Conservation (phyloP, 805 yeast genomes). For the Metschnikowia lachancei region DNA sequence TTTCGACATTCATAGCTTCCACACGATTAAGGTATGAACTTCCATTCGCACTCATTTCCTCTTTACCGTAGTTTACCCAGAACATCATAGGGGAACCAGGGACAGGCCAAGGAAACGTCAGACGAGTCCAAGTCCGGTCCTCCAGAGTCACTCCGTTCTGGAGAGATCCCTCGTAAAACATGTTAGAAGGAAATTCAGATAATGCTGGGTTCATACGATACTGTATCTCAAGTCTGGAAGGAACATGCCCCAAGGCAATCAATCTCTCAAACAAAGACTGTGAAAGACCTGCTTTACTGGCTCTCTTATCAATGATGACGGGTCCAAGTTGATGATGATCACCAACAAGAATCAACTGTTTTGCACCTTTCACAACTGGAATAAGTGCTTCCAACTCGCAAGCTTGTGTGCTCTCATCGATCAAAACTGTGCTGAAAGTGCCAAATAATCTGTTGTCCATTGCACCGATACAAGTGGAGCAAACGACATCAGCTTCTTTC, state of each 20-base stretch:
- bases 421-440: slow-evolving; percentile 72
- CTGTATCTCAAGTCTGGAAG: slow-evolving; percentile 85
- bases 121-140: slow-evolving; percentile 53
- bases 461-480: slow-evolving; percentile 92
- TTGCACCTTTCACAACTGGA: slow-evolving; percentile 86
- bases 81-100: slow-evolving; percentile 88
- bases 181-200: slow-evolving; percentile 83
- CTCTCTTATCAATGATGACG: slow-evolving; percentile 73
- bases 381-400: slow-evolving; percentile 89
- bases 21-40: slow-evolving; percentile 79
- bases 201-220: slow-evolving; percentile 92
- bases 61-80: slow-evolving; percentile 87
- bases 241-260: slow-evolving; percentile 76
- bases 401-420: slow-evolving; percentile 93
- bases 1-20: slow-evolving; percentile 87
- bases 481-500: slow-evolving; percentile 67
- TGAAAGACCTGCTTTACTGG: slow-evolving; percentile 81
- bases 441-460: slow-evolving; percentile 65
- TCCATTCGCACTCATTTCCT: slow-evolving; percentile 81
- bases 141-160: slow-evolving; percentile 88
- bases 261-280: slow-evolving; percentile 88
- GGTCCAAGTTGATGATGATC: slow-evolving; percentile 97
- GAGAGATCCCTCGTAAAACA: slow-evolving; percentile 88
- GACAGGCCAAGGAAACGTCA: slow-evolving; percentile 90
- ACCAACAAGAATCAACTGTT: slow-evolving; percentile 86